These are phyloP conservation scores for Reticulascus tulasneorum DNA, from an alignment of 2,329 filamentous ascomycete genomes.

Conservation along the genomic window DNA sequence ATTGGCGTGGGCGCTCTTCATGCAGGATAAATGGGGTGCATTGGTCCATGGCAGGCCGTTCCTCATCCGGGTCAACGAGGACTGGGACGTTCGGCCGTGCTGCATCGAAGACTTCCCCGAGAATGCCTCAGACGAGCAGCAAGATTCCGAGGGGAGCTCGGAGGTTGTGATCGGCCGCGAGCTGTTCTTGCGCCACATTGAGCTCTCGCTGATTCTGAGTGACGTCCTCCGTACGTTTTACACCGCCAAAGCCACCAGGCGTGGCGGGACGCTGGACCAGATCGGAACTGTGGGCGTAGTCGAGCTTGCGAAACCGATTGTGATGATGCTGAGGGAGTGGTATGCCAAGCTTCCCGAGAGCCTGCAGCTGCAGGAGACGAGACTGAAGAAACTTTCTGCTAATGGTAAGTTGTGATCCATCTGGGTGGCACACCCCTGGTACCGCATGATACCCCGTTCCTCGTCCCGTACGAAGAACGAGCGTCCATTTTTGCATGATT, in stretches of 20 bases:
- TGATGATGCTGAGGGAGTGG: conserved; percentile 35
- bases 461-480: conserved; percentile 18
- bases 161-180: conserved; percentile 41
- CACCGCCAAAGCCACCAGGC: conserved; percentile 27
- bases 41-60: conserved; percentile 55
- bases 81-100: conserved; percentile 49
- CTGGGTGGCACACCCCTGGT: not conserved
- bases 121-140: conserved; percentile 28
- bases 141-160: conserved; percentile 32
- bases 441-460: not conserved
- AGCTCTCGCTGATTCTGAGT: conserved; percentile 45
- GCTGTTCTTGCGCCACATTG: conserved; percentile 47
- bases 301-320: conserved; percentile 28
- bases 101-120: conserved; percentile 34
- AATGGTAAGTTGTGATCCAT: conserved; percentile 19
- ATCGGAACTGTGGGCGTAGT: conserved; percentile 28
- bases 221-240: conserved; percentile 49
- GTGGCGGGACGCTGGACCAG: conserved; percentile 24
- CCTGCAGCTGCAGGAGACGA: conserved; percentile 39
- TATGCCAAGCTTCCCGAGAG: conserved; percentile 40
- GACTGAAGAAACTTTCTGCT: conserved; percentile 36
- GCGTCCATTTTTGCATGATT: conserved; percentile 14
- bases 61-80: conserved; percentile 44
- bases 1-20: conserved; percentile 60
- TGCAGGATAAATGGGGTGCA: conserved; percentile 62